These are phyloP conservation scores for Excoecaria agallocha DNA, from an alignment of 345 rosid species.

Conservation along the genomic window DNA sequence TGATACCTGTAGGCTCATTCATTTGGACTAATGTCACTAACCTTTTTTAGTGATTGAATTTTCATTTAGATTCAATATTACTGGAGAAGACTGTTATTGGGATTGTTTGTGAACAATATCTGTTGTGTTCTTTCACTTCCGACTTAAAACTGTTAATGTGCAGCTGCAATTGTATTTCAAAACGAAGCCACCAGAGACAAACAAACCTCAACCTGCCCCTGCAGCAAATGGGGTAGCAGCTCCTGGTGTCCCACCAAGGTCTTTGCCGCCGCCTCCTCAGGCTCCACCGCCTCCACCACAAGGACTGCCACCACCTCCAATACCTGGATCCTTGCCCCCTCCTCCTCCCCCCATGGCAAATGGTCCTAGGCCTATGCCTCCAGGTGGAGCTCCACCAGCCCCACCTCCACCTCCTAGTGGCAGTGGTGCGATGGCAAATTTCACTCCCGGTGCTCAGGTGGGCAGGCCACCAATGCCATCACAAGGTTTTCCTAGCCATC, in stretches of 20 bases:
- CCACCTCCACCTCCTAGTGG: constrained; percentile 81
- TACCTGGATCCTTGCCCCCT: constrained; percentile 59
- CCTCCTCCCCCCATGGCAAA: constrained; percentile 80
- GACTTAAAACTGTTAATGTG: constrained; percentile 9
- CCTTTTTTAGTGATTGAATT: background rate
- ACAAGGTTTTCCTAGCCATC: constrained; percentile 56
- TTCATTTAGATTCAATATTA: background rate
- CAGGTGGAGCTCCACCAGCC: constrained; percentile 58
- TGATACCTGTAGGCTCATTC: background rate
- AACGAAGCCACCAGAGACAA: constrained; percentile 69
- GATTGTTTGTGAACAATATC: background rate
- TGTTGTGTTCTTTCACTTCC: constrained; percentile 2
- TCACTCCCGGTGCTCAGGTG: constrained; percentile 50
- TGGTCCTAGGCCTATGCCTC: constrained; percentile 70
- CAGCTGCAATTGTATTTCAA: constrained; percentile 96
- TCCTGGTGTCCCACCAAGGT: constrained; percentile 58
- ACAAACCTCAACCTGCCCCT: constrained; percentile 62
- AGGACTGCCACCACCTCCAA: constrained; percentile 47
- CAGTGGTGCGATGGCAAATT: constrained; percentile 57
- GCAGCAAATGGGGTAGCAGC: constrained; percentile 58
- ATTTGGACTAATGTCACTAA: background rate
- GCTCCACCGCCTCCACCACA: constrained; percentile 64
- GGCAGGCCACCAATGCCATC: constrained; percentile 52
- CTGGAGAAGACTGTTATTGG: background rate
- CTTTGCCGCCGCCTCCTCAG: constrained; percentile 56